phyloP scores from a whole-genome alignment of 306 rosid genomes.

The Lablab purpureus region DNA sequence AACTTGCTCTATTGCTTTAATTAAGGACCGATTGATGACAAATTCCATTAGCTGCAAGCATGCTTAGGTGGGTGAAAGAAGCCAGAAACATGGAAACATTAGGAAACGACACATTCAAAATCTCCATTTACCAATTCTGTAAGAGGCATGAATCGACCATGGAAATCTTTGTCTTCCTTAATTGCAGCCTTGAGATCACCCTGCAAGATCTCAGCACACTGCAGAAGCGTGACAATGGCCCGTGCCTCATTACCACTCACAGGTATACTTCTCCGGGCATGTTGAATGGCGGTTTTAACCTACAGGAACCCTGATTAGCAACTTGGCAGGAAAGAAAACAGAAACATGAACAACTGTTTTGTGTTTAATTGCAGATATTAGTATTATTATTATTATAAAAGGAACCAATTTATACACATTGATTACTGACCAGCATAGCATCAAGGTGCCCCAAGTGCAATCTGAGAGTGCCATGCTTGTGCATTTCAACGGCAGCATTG shows the following conservation, averaged over 20 bases:
- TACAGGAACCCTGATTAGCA: conserved; percentile 54
- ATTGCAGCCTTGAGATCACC: conserved; percentile 70
- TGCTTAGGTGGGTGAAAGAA: neutral
- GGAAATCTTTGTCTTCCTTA: conserved; percentile 80
- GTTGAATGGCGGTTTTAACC: conserved; percentile 82
- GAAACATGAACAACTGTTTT: neutral
- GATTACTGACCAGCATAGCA: conserved; percentile 64
- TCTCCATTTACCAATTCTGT: conserved; percentile 73
- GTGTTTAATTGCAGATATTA: neutral
- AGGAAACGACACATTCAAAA: conserved; percentile 29
- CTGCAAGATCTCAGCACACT: conserved; percentile 73
- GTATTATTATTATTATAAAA: neutral
- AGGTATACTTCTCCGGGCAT: conserved; percentile 63
- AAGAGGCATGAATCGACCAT: conserved; percentile 85
- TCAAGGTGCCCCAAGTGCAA: conserved; percentile 73
- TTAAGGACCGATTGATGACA: conserved; percentile 68
- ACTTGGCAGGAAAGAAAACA: conserved; percentile 41
- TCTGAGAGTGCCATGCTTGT: conserved; percentile 76
- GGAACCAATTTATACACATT: conserved; percentile 3
- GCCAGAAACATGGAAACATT: conserved; percentile 39
- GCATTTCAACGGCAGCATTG: conserved; percentile 87
- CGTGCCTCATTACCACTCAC: conserved; percentile 73
- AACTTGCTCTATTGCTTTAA: conserved; percentile 74
- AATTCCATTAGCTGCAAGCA: conserved; percentile 79
- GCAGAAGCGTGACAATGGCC: conserved; percentile 71